A percentile compares a stretch with the other conserved stretches of the same genome.
phyloP scores from a whole-genome alignment of 1,284 basidiomycete species.

The Pseudozyma pruni region DNA sequence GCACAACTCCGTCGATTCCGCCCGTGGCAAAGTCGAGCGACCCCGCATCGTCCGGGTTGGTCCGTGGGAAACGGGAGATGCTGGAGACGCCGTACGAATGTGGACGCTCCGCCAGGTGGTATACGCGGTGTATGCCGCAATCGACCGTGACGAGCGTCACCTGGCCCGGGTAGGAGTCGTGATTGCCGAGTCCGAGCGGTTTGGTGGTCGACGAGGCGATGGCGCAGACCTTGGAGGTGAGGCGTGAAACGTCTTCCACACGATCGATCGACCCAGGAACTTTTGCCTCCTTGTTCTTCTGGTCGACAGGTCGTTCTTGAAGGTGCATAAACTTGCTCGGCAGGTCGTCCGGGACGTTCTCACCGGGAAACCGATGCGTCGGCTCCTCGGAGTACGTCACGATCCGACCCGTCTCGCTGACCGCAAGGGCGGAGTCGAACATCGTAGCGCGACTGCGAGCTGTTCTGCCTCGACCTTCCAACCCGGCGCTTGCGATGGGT shows the following conservation, averaged over 20 bases:
- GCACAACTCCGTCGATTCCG: conserved; percentile 39
- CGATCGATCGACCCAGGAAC: conserved; percentile 18
- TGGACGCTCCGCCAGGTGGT: conserved; percentile 37
- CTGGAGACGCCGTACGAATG: conserved; percentile 24
- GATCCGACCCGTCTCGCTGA: conserved; percentile 23
- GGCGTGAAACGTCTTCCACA: conserved; percentile 30
- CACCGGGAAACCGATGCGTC: neutral
- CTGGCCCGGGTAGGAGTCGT: conserved; percentile 32
- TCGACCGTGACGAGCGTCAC: conserved; percentile 38
- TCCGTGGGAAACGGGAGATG: conserved; percentile 38
- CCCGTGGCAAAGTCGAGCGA: conserved; percentile 48
- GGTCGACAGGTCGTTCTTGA: conserved; percentile 4
- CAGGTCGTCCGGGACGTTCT: neutral
- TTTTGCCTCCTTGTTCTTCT: conserved; percentile 13
- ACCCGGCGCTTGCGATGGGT: conserved; percentile 9
- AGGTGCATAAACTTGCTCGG: conserved; percentile 19
- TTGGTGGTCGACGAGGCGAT: conserved; percentile 37
- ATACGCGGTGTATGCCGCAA: conserved; percentile 12
- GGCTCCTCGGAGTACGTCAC: conserved; percentile 10
- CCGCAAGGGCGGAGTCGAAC: conserved; percentile 31
- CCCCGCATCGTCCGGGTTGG: conserved; percentile 17
- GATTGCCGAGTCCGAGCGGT: conserved; percentile 26
- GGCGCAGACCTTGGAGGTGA: conserved; percentile 41
- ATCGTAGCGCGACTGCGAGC: conserved; percentile 15
- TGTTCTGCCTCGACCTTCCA: neutral